phyloP scores from a whole-genome alignment of 768 basidiomycete genomes.

The Paxillus involutus region DNA sequence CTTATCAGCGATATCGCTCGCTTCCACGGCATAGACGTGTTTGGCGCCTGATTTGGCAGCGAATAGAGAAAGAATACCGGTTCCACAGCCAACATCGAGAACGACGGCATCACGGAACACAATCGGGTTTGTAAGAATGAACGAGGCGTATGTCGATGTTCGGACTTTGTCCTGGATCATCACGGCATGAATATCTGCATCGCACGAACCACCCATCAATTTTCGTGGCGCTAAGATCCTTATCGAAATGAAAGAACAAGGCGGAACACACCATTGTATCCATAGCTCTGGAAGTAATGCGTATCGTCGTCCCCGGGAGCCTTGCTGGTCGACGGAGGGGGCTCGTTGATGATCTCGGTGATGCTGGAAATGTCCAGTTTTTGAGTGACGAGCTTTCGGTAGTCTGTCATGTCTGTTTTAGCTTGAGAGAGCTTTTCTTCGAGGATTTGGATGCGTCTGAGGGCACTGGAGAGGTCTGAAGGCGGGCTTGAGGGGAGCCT shows the following conservation, averaged over 20 bases:
- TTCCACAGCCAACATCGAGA: slow-evolving; percentile 95
- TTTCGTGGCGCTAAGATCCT: too few relatives aligned
- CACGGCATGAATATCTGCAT: slow-evolving; percentile 85
- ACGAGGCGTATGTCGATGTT: slow-evolving; percentile 90
- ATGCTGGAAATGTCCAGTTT: slow-evolving; percentile 49
- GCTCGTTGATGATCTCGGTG: slow-evolving; percentile 42
- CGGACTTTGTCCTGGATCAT: slow-evolving; percentile 97
- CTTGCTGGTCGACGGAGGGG: slow-evolving; percentile 20
- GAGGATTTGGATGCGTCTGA: slow-evolving; percentile 53
- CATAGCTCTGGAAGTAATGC: slow-evolving; percentile 92
- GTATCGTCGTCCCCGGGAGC: slow-evolving; percentile 77
- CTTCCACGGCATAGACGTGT: slow-evolving; percentile 89
- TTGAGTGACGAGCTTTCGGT: slow-evolving; percentile 54
- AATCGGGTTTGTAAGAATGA: slow-evolving; percentile 79
- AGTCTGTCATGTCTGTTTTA: slow-evolving; percentile 61
- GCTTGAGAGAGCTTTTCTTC: slow-evolving; percentile 62
- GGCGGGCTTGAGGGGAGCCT: slow-evolving; percentile 13
- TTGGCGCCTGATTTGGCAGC: slow-evolving; percentile 89
- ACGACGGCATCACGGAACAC: slow-evolving; percentile 85
- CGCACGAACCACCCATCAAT: background rate
- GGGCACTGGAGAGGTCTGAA: slow-evolving; percentile 32
- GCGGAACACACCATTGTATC: slow-evolving; percentile 65
- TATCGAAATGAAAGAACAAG: background rate
- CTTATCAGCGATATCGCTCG: slow-evolving; percentile 77
- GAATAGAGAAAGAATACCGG: slow-evolving; percentile 88